A percentile compares a stretch with the other conserved stretches of the same genome.
Conservation (phyloP, 2,329 filamentous ascomycete genomes). For the Fusarium burgessii region DNA sequence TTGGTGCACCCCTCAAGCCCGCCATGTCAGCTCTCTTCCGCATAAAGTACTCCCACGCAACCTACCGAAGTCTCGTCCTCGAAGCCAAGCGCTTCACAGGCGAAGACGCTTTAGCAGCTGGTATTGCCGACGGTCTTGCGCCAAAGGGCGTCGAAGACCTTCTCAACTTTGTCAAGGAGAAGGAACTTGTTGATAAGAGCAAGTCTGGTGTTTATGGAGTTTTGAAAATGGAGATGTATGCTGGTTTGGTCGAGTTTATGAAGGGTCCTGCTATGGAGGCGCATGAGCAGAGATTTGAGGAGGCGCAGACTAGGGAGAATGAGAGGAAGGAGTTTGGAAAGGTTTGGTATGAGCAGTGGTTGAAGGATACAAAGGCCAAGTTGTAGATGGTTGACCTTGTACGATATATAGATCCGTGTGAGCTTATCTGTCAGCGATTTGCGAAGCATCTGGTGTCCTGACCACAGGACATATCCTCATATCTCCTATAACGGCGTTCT, state of each 20-base stretch:
- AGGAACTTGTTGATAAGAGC: slow-evolving; percentile 70
- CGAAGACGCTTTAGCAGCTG: slow-evolving; percentile 70
- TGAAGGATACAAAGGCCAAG: slow-evolving; percentile 56
- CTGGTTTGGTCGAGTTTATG: slow-evolving; percentile 71
- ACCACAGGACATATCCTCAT: neutral
- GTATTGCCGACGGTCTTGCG: slow-evolving; percentile 76
- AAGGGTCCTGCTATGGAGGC: slow-evolving; percentile 62
- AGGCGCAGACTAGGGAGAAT: slow-evolving; percentile 54
- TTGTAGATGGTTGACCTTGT: slow-evolving; percentile 41
- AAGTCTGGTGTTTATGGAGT: slow-evolving; percentile 75
- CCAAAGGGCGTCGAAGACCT: slow-evolving; percentile 70
- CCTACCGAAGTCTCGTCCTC: slow-evolving; percentile 75
- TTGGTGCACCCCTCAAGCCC: slow-evolving; percentile 79
- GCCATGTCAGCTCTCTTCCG: slow-evolving; percentile 82
- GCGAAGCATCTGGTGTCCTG: neutral
- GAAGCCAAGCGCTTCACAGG: slow-evolving; percentile 77
- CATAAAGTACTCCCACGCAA: slow-evolving; percentile 69
- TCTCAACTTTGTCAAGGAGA: slow-evolving; percentile 68
- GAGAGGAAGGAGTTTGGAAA: slow-evolving; percentile 58
- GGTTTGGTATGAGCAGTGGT: slow-evolving; percentile 64
- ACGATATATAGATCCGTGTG: neutral
- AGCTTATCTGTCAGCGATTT: neutral
- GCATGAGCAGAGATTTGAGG: slow-evolving; percentile 63
- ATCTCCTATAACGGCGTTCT: neutral
- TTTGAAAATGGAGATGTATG: slow-evolving; percentile 82